phyloP scores from a whole-genome alignment of 257 asterid genomes.

The Solanum gracilifrons region DNA sequence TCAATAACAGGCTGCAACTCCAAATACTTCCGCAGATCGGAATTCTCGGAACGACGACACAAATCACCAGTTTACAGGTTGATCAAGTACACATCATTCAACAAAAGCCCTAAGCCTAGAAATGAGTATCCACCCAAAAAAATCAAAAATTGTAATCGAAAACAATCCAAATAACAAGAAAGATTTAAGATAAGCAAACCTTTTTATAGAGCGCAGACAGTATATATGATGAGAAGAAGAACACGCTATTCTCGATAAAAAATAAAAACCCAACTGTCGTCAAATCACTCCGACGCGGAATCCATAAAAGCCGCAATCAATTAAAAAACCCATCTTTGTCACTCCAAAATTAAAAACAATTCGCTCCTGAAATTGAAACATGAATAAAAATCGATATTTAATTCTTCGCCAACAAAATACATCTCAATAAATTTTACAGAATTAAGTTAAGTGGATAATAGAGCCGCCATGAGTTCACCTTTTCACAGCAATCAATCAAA shows the following conservation, averaged over 20 bases:
- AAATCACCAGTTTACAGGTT: neutral
- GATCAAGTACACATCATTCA: neutral
- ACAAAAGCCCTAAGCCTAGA: neutral
- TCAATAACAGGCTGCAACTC: neutral
- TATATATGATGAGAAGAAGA: neutral
- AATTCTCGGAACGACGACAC: neutral
- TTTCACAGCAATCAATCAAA: neutral
- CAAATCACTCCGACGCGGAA: slow-evolving; percentile 1
- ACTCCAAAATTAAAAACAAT: neutral
- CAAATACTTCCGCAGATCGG: neutral
- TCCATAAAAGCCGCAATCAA: neutral
- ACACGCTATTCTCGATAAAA: neutral
- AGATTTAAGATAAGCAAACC: neutral
- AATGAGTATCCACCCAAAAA: neutral
- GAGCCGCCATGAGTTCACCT: neutral
- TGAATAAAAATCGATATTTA: neutral
- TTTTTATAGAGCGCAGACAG: neutral
- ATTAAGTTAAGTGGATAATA: neutral
- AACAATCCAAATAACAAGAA: neutral
- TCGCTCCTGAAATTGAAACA: neutral
- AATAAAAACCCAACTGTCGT: neutral
- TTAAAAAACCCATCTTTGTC: neutral
- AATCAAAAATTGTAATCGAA: neutral
- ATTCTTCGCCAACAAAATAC: neutral
- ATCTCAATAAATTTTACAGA: neutral